Base-by-base conservation (phyloP, 108 stramenopile genomes). In the Pseudonitzschia pungens region DNA sequence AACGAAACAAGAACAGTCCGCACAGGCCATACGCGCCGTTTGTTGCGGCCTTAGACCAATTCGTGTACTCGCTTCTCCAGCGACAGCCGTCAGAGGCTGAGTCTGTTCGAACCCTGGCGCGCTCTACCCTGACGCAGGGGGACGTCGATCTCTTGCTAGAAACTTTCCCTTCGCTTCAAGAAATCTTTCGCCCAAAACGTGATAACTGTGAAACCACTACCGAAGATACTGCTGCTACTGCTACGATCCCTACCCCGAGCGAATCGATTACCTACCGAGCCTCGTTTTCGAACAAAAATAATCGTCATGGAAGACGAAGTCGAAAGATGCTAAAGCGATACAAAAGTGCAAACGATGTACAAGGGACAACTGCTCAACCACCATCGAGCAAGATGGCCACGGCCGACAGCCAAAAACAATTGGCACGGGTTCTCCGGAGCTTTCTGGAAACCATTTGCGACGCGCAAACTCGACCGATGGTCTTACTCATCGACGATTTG, bases 401-500 rank as follows among this genome's bases (percentile, higher is more conserved):
- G 36, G 48, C 54, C 42, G 33, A 65, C 45, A 16, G 52, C 63
- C 62, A 70, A 5, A 21, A 70, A 28, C 36, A 36, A 28, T 33
- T 42, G 4, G 40, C 33, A 16, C 21, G 53, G 0, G 22, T 77
- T 15, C 62, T 77, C 45, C 50, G 60, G 26, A 58, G 14, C 31
- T 75, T 80, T 24, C 36, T 80, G 52, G 52, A 72, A 42, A 57
- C 33, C 2, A 52, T 66, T 40, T 75, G 74, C 33, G 41, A 27
- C 16, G 7, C 52, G 4, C 55, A 67, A 5, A 55, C 2, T 9
- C 21, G 54, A 55, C 71, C 71, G 16, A 21, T 83, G 0, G 64
- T 73, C 24, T 48, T 83, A 28, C 27, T 78, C 7, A 71, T 83
- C 15, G 82, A 79, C 48, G 75, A 79, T 60, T 29, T 78, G 66